Percentiles rank a stretch among this genome's conserved stretches.
Conservation (phyloP, 129 eudicot genomes). For the Silybum marianum region DNA sequence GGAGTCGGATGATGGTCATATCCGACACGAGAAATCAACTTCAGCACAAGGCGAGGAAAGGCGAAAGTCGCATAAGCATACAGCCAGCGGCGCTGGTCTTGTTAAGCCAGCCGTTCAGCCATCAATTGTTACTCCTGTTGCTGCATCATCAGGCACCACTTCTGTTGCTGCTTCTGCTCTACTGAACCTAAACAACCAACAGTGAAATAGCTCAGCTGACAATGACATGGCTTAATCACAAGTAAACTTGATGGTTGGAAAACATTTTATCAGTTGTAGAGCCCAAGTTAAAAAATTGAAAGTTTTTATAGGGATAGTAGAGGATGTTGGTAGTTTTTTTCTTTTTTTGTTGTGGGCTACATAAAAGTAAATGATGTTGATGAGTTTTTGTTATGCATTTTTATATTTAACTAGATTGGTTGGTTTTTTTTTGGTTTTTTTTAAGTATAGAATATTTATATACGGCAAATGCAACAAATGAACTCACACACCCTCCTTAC, state of each 20-base stretch:
- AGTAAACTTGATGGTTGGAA: not conserved
- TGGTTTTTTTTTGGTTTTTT: too few relatives aligned
- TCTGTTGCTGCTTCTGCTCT: not conserved
- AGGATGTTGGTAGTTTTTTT: slow-evolving; percentile 26
- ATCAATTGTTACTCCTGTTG: slow-evolving; percentile 6
- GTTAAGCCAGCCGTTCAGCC: slow-evolving; percentile 37
- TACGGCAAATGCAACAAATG: too few relatives aligned
- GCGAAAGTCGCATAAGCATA: slow-evolving; percentile 48
- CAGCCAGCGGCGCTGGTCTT: slow-evolving; percentile 6
- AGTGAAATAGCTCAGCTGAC: slow-evolving; percentile 14
- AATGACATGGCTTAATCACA: slow-evolving; percentile 18
- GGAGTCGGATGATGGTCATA: slow-evolving; percentile 37
- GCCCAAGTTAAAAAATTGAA: slow-evolving; percentile 5
- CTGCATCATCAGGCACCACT: not conserved
- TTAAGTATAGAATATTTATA: too few relatives aligned
- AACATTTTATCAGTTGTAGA: slow-evolving; percentile 9
- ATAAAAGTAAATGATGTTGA: slow-evolving; percentile 10
- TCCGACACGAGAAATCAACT: slow-evolving; percentile 46
- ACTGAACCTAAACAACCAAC: slow-evolving; percentile 16
- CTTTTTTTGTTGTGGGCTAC: slow-evolving; percentile 25
- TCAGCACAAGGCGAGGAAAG: slow-evolving; percentile 45
- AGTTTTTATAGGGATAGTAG: slow-evolving; percentile 26
- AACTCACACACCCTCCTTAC: too few relatives aligned
- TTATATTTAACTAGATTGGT: not conserved
- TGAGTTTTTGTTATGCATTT: slow-evolving; percentile 2